These are phyloP conservation scores for Salvia splendens DNA, from an alignment of 257 asterid genomes.

Conservation along the genomic window DNA sequence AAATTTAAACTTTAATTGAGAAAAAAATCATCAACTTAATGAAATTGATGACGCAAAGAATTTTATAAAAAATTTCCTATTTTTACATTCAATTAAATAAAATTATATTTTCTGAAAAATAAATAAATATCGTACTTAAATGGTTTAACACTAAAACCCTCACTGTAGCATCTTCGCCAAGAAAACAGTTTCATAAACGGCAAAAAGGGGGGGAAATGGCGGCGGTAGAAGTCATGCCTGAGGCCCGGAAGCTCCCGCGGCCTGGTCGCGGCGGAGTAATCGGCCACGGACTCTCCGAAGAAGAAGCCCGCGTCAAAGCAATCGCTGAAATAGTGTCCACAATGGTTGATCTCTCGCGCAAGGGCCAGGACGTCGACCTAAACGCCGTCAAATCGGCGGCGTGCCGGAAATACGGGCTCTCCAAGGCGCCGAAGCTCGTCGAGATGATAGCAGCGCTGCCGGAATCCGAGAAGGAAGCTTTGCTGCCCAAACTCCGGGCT, in stretches of 20 bases:
- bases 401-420: constrained; percentile 87
- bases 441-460: constrained; percentile 99
- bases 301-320: constrained; percentile 94
- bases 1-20: no score
- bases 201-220: constrained; percentile 37
- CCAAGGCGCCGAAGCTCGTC: constrained; percentile 92
- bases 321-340: constrained; percentile 90
- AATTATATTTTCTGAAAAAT: no score
- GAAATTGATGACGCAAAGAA: no score
- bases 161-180: neutral
- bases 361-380: constrained; percentile 81
- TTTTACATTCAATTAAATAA: no score
- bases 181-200: constrained; percentile 10
- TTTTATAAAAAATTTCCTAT: no score
- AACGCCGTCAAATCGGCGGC: constrained; percentile 91
- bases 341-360: constrained; percentile 84
- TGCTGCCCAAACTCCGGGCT: constrained; percentile 91
- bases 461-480: constrained; percentile 77
- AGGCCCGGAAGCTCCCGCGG: constrained; percentile 79
- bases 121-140: no score
- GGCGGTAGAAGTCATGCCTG: constrained; percentile 67
- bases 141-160: constrained; percentile 5
- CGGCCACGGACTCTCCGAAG: constrained; percentile 72
- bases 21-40: no score
- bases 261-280: constrained; percentile 97